Percentiles rank a stretch among this genome's conserved stretches.
Evolutionary conservation across 1,284 basidiomycete species (phyloP).

Genomic region (Ustilago tritici): DNA sequence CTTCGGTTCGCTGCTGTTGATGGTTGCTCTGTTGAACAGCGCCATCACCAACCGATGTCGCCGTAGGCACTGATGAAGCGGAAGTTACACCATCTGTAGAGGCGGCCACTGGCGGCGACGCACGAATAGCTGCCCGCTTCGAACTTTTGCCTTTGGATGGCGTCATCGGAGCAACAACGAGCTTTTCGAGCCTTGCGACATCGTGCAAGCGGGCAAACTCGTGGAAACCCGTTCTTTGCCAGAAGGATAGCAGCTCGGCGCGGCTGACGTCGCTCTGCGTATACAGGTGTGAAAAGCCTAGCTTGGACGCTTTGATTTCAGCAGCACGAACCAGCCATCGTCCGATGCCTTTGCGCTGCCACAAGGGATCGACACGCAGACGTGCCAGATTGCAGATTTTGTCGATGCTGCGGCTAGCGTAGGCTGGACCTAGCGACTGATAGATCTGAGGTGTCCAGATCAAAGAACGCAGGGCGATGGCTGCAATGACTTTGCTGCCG

Average conservation of each 20-base stretch:
- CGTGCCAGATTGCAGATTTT: slow-evolving; percentile 39
- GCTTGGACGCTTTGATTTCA: slow-evolving; percentile 42
- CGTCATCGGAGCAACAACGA: not conserved
- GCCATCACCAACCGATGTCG: not conserved
- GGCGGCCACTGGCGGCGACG: slow-evolving; percentile 3
- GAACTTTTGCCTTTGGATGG: not conserved
- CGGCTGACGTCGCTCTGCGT: slow-evolving; percentile 24
- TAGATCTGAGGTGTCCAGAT: slow-evolving; percentile 54
- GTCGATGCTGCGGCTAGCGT: slow-evolving; percentile 51
- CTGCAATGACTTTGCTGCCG: slow-evolving; percentile 25
- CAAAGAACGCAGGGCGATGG: slow-evolving; percentile 42
- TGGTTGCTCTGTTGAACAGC: not conserved
- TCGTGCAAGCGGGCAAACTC: slow-evolving; percentile 36
- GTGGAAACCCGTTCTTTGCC: slow-evolving; percentile 24
- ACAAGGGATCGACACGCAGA: slow-evolving; percentile 32
- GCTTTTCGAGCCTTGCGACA: slow-evolving; percentile 38
- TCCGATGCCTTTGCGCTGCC: slow-evolving; percentile 42
- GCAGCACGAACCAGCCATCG: slow-evolving; percentile 43
- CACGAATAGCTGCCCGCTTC: slow-evolving; percentile 13
- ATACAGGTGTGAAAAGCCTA: slow-evolving; percentile 46
- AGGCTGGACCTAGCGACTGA: slow-evolving; percentile 42
- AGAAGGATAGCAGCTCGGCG: slow-evolving; percentile 32
- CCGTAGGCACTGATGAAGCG: not conserved
- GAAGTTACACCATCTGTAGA: not conserved
- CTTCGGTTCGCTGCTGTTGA: not conserved